Evolutionary conservation across 1,284 basidiomycete genomes (phyloP).

Genomic region (Moniliella sp.): DNA sequence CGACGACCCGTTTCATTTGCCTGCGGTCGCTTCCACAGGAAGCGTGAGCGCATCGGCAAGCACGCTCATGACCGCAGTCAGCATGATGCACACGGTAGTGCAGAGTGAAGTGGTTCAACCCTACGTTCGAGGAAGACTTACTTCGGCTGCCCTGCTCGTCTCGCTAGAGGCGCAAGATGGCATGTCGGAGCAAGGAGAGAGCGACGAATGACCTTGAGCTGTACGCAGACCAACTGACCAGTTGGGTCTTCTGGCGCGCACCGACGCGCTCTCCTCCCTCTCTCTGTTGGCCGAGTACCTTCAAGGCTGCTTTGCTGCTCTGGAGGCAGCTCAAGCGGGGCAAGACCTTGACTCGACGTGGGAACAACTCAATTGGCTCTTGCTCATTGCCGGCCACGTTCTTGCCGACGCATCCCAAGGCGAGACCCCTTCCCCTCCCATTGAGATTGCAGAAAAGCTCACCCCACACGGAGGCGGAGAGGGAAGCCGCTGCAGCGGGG

Average conservation of each 20-base stretch:
- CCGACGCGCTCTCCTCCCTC: slow-evolving; percentile 6
- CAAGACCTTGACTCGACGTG: slow-evolving; percentile 11
- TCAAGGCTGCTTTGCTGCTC: neutral
- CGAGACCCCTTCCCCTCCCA: slow-evolving; percentile 13
- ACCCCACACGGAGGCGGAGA: slow-evolving; percentile 4
- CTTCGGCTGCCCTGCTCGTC: slow-evolving; percentile 5
- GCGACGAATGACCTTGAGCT: slow-evolving; percentile 13
- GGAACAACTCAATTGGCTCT: slow-evolving; percentile 26
- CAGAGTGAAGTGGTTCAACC: slow-evolving; percentile 14
- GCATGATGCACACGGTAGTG: slow-evolving; percentile 10
- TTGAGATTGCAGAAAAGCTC: slow-evolving; percentile 6
- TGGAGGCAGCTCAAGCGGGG: neutral
- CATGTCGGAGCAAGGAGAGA: slow-evolving; percentile 12
- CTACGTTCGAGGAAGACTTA: slow-evolving; percentile 15
- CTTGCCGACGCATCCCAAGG: slow-evolving; percentile 15
- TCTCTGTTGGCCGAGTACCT: slow-evolving; percentile 3
- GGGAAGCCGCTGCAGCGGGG: slow-evolving; percentile 3
- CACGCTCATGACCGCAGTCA: slow-evolving; percentile 4
- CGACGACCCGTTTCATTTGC: too few relatives aligned
- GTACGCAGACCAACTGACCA: slow-evolving; percentile 20
- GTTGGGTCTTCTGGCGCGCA: slow-evolving; percentile 16
- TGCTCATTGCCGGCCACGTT: slow-evolving; percentile 16
- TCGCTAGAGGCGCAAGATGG: slow-evolving; percentile 5
- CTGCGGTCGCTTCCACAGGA: too few relatives aligned
- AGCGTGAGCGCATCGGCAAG: too few relatives aligned